phyloP scores from a whole-genome alignment of 352 stramenopile genomes.

The Phytophthora multivora region DNA sequence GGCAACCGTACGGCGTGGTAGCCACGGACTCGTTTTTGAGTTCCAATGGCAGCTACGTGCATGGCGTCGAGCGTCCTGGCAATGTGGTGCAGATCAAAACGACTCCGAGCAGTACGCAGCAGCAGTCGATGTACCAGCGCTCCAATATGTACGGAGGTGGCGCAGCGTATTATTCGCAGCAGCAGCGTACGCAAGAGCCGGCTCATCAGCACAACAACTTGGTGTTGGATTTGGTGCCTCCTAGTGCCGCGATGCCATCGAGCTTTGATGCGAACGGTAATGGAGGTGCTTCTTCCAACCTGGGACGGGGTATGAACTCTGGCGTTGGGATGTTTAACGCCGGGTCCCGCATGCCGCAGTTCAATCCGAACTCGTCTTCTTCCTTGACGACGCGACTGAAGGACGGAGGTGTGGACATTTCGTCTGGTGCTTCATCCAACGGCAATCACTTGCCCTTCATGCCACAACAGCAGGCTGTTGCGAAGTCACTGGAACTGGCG shows the following conservation, averaged over 20 bases:
- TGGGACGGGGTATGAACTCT: conserved; percentile 31
- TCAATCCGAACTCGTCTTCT: conserved; percentile 18
- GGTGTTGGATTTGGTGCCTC: conserved; percentile 35
- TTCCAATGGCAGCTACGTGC: conserved; percentile 31
- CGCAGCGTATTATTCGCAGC: conserved; percentile 35
- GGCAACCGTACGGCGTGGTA: conserved; percentile 35
- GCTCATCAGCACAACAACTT: conserved; percentile 28
- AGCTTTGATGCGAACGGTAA: conserved; percentile 32
- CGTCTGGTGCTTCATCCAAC: conserved; percentile 27
- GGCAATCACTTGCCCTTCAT: conserved; percentile 36
- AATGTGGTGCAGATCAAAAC: conserved; percentile 53
- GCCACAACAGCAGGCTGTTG: conserved; percentile 30
- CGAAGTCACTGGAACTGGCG: conserved; percentile 31
- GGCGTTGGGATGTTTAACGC: conserved; percentile 31
- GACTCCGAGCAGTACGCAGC: conserved; percentile 35
- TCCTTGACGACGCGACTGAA: conserved; percentile 41
- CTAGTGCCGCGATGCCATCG: conserved; percentile 22
- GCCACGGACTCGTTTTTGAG: conserved; percentile 39
- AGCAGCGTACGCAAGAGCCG: conserved; percentile 33
- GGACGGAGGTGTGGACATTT: conserved; percentile 38
- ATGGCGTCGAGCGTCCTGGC: conserved; percentile 39
- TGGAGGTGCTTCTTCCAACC: conserved; percentile 23
- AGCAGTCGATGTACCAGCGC: conserved; percentile 43
- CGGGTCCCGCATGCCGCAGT: conserved; percentile 40
- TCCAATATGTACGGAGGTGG: conserved; percentile 33